Conservation (phyloP, 768 basidiomycete genomes). For the Leccinum boreale region DNA sequence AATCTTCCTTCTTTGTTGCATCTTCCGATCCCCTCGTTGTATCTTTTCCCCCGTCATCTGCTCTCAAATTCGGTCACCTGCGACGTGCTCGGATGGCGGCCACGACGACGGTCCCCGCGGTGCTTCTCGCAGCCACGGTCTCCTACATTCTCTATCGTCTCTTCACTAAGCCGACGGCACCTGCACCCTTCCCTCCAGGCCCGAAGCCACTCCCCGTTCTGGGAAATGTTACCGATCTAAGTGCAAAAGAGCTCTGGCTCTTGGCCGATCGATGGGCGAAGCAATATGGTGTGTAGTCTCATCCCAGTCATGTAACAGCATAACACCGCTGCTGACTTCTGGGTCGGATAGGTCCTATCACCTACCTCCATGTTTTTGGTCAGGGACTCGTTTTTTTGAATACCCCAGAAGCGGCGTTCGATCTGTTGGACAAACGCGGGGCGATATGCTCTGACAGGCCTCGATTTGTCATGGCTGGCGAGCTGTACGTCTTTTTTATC, state of each 20-base stretch:
- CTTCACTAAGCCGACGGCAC: constrained; percentile 14
- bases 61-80: neutral
- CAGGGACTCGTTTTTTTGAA: constrained; percentile 69
- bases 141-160: constrained; percentile 18
- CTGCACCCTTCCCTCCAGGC: constrained; percentile 57
- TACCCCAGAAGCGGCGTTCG: constrained; percentile 52
- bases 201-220: constrained; percentile 63
- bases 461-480: constrained; percentile 62
- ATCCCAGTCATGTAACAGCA: neutral
- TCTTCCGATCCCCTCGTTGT: constrained; percentile 10
- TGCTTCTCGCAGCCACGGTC: constrained; percentile 18
- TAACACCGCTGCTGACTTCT: neutral
- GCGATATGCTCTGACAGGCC: constrained; percentile 76
- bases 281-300: constrained; percentile 49
- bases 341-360: constrained; percentile 46
- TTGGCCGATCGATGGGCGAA: constrained; percentile 59
- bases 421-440: constrained; percentile 69
- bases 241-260: constrained; percentile 62
- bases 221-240: constrained; percentile 63
- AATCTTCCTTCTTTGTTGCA: constrained; percentile 22
- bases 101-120: constrained; percentile 12
- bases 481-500: constrained; percentile 52
- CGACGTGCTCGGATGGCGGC: constrained; percentile 14
- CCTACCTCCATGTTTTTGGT: constrained; percentile 63
- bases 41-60: neutral